Base-by-base conservation (phyloP, 2,329 filamentous ascomycete genomes). In the Ceratocystis harringtonii region DNA sequence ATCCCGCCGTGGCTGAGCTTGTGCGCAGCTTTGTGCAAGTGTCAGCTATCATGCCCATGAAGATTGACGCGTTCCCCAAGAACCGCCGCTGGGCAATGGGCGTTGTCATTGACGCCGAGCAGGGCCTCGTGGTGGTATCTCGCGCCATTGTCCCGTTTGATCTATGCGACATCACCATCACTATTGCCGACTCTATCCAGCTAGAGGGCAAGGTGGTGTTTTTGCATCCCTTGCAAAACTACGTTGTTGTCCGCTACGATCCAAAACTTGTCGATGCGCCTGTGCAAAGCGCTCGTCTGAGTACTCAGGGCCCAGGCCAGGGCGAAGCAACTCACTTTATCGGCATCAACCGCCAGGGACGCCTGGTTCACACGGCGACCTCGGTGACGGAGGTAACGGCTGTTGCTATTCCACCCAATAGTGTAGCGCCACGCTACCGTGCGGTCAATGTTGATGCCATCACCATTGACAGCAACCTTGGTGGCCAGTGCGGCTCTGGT, bases 301-400 rank as follows among this genome's bases (percentile, higher is more conserved):
- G 90, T 71, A 85, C 80, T 5, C 84, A 89, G 65, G 85, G 86
- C 70, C 90, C 97, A 73, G 92, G 90, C 63, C 94, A 97, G 77
- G 94, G 94, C 44, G 90, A 92, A 61, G 88, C 92, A 66, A 96
- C 92, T 0, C 92, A 96, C 70, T 99, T 99, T 76, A 88, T 99
- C 69, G 95, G 94, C n/a, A 95, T 96, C 78, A 99, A 99, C 73
- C 87, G 95, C 70, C 97, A 96, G 69, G 87, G 92, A 68, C 85
- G 92, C 44, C 90, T 96, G 50, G 92, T 97, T 3, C 90, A 96
- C 70, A 89, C 91, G 4, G 91, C 95, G 70, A 97, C 94, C 0
- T 90, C 88, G 0, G 91, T 99, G 15, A 99, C 95, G 0, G 94
- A 99, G 74, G 95, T 99, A 72, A 97, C 92, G 10, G 94, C 94